Evolutionary conservation across 2,329 filamentous ascomycete genomes (phyloP).

Genomic region (Fusarium anthophilum): DNA sequence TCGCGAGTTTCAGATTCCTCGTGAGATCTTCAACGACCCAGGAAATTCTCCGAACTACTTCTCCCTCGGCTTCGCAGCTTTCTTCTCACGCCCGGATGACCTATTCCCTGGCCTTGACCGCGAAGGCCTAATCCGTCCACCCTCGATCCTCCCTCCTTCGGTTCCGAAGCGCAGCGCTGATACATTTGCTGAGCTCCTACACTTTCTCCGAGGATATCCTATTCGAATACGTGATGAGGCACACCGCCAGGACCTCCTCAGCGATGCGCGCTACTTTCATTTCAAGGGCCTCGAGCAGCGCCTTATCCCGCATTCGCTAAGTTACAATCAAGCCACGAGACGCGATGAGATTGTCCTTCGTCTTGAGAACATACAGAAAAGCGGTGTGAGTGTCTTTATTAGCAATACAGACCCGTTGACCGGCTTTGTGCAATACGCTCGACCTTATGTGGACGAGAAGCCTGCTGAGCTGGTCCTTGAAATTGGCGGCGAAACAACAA

Average conservation of each 20-base stretch:
- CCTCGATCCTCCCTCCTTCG: slow-evolving; percentile 82
- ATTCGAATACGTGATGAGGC: slow-evolving; percentile 78
- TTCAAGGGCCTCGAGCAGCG: slow-evolving; percentile 91
- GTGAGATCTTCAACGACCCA: slow-evolving; percentile 83
- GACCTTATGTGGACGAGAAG: slow-evolving; percentile 84
- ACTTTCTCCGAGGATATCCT: slow-evolving; percentile 84
- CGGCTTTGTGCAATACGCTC: slow-evolving; percentile 78
- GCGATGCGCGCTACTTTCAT: slow-evolving; percentile 92
- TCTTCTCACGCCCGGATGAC: slow-evolving; percentile 82
- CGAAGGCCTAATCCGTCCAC: slow-evolving; percentile 81
- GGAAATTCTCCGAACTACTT: slow-evolving; percentile 98
- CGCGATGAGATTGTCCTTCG: slow-evolving; percentile 81
- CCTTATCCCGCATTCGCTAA: slow-evolving; percentile 79
- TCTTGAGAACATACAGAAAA: slow-evolving; percentile 88
- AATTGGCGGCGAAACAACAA: slow-evolving; percentile 73
- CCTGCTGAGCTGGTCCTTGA: slow-evolving; percentile 82
- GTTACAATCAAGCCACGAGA: slow-evolving; percentile 75
- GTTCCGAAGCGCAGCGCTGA: slow-evolving; percentile 86
- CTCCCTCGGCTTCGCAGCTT: slow-evolving; percentile 86
- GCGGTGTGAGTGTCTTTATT: slow-evolving; percentile 74
- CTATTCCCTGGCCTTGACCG: slow-evolving; percentile 88
- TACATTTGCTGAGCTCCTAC: slow-evolving; percentile 83
- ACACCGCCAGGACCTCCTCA: slow-evolving; percentile 80
- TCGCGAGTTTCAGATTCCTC: slow-evolving; percentile 87
- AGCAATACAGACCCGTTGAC: slow-evolving; percentile 48